Percentiles rank a stretch among this genome's conserved stretches.
Evolutionary conservation across 1,284 basidiomycete genomes (phyloP).

Genomic region (Garcileccinum viscosum): DNA sequence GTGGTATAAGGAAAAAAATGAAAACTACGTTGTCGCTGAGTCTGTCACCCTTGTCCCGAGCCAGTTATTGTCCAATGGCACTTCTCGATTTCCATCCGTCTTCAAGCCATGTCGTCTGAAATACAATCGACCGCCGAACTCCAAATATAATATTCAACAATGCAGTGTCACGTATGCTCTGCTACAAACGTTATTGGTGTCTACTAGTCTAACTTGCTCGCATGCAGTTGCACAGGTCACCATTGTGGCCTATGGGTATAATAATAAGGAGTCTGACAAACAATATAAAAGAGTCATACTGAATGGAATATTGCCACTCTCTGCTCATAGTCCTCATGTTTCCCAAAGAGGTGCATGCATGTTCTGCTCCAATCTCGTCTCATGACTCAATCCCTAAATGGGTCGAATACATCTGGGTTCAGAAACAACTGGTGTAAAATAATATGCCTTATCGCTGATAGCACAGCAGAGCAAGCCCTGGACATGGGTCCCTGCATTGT

Average conservation of each 20-base stretch:
- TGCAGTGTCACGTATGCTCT: not conserved
- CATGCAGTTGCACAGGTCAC: not conserved
- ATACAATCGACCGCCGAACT: not conserved
- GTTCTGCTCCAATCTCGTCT: too few relatives aligned
- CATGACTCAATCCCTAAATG: not conserved
- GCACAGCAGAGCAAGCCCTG: too few relatives aligned
- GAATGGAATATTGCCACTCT: not conserved
- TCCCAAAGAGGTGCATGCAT: not conserved
- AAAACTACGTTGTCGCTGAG: not conserved
- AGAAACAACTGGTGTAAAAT: not conserved
- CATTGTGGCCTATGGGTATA: slow-evolving; percentile 4
- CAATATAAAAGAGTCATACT: too few relatives aligned
- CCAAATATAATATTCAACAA: not conserved
- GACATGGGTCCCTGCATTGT: too few relatives aligned
- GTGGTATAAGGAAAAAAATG: too few relatives aligned
- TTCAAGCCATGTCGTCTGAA: not conserved
- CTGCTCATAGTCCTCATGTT: not conserved
- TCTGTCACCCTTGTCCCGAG: not conserved
- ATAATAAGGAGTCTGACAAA: not conserved
- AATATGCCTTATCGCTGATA: not conserved
- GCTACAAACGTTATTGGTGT: not conserved
- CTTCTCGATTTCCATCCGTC: not conserved
- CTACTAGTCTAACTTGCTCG: not conserved
- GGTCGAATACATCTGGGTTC: not conserved
- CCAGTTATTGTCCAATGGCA: too few relatives aligned